A percentile compares a stretch with the other conserved stretches of the same genome.
Conservation (phyloP, 345 rosid genomes). For the Eucalyptus erythrocorys region DNA sequence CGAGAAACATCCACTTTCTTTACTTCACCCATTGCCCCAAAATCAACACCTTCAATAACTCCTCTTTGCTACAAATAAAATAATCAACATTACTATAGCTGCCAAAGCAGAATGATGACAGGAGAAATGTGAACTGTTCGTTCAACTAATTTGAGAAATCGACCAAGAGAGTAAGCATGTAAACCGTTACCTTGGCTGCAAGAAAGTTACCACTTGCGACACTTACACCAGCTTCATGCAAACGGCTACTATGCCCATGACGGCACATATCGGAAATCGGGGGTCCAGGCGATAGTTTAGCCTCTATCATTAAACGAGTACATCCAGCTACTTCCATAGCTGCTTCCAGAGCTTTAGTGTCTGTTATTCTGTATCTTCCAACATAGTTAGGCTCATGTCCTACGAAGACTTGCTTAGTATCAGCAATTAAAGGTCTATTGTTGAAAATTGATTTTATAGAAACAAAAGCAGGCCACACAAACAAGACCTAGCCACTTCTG, state of each 20-base stretch:
- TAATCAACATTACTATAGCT: background rate
- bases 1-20: no score
- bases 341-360: constrained; percentile 77
- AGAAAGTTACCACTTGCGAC: constrained; percentile 97
- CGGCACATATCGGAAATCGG: constrained; percentile 72
- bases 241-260: constrained; percentile 84
- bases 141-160: background rate
- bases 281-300: constrained; percentile 96
- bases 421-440: no score
- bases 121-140: background rate
- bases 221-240: constrained; percentile 85
- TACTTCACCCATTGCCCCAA: no score
- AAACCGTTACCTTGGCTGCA: constrained; percentile 73
- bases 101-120: background rate
- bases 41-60: no score
- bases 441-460: no score
- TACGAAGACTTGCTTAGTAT: no score
- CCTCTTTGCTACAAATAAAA: no score
- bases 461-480: no score
- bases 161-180: background rate
- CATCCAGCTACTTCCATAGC: constrained; percentile 95
- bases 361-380: no score
- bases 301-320: constrained; percentile 79
- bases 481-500: no score
- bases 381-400: no score